phyloP scores from a whole-genome alignment of 768 basidiomycete genomes.

The Sarcodon sp. region DNA sequence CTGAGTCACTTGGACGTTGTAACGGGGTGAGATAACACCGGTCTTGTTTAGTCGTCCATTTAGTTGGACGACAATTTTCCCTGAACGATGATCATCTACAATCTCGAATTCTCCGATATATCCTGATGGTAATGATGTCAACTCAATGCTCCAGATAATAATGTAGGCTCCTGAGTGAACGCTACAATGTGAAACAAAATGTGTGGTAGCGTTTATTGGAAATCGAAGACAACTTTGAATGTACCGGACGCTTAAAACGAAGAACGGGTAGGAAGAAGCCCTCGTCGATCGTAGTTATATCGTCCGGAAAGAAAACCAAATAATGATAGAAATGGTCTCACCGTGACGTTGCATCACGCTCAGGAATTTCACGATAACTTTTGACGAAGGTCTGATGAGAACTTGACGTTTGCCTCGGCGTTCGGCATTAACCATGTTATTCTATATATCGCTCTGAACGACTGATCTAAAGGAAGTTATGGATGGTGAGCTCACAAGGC shows the following conservation, averaged over 20 bases:
- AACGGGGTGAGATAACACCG: slow-evolving; percentile 99
- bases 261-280: slow-evolving; percentile 42
- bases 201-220: slow-evolving; percentile 38
- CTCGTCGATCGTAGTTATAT: slow-evolving; percentile 76
- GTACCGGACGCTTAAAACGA: slow-evolving; percentile 82
- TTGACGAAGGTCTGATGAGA: slow-evolving; percentile 91
- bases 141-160: slow-evolving; percentile 1
- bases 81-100: slow-evolving; percentile 96
- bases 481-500: slow-evolving; percentile 21
- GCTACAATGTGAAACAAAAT: slow-evolving; percentile 18
- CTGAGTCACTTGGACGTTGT: slow-evolving; percentile 87
- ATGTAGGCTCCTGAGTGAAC: slow-evolving; percentile 51
- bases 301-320: slow-evolving; percentile 39
- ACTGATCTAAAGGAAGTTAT: no score
- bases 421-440: slow-evolving; percentile 99
- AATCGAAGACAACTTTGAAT: slow-evolving; percentile 32
- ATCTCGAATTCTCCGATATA: slow-evolving; percentile 99
- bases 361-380: slow-evolving; percentile 96
- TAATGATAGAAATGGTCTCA: slow-evolving; percentile 25
- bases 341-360: slow-evolving; percentile 99
- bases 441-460: slow-evolving; percentile 25
- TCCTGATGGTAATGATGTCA: slow-evolving; percentile 29
- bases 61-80: slow-evolving; percentile 96
- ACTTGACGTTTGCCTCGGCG: slow-evolving; percentile 99
- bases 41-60: slow-evolving; percentile 98